Evolutionary conservation across 306 rosid genomes (phyloP).

Genomic region (Vigna reflexopilosa): DNA sequence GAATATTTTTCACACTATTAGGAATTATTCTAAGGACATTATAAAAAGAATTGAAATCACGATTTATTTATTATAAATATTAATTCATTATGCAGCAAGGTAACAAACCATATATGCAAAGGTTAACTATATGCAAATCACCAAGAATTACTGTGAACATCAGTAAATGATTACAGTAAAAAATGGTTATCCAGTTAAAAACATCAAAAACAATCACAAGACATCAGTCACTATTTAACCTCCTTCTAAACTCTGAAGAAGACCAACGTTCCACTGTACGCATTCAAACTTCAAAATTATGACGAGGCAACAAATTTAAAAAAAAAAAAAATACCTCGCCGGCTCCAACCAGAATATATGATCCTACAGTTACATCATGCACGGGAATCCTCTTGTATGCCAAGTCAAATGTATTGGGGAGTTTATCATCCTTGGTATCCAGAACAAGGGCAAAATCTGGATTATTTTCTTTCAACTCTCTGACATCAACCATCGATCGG

Average conservation of each 20-base stretch:
- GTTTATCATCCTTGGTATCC: constrained; percentile 67
- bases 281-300: constrained; percentile 36
- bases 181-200: constrained; percentile 33
- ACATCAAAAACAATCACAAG: constrained; percentile 24
- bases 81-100: constrained; percentile 27
- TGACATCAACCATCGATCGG: constrained; percentile 90
- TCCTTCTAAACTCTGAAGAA: constrained; percentile 27
- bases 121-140: constrained; percentile 1
- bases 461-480: constrained; percentile 88
- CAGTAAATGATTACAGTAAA: constrained; percentile 22
- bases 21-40: constrained; percentile 22
- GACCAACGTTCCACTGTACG: not conserved
- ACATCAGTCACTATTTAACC: constrained; percentile 19
- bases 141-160: constrained; percentile 30
- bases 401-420: constrained; percentile 85
- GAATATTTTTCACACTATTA: constrained; percentile 5
- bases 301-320: constrained; percentile 18
- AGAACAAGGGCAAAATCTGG: constrained; percentile 95
- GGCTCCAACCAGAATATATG: constrained; percentile 86
- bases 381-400: constrained; percentile 89
- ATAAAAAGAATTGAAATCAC: not conserved
- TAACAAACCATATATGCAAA: constrained; percentile 29
- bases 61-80: not conserved
- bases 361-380: constrained; percentile 77
- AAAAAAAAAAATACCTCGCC: constrained; percentile 74